Evolutionary conservation across 2,329 filamentous ascomycete species (phyloP).

Genomic region (Metarhizium anisopliae): DNA sequence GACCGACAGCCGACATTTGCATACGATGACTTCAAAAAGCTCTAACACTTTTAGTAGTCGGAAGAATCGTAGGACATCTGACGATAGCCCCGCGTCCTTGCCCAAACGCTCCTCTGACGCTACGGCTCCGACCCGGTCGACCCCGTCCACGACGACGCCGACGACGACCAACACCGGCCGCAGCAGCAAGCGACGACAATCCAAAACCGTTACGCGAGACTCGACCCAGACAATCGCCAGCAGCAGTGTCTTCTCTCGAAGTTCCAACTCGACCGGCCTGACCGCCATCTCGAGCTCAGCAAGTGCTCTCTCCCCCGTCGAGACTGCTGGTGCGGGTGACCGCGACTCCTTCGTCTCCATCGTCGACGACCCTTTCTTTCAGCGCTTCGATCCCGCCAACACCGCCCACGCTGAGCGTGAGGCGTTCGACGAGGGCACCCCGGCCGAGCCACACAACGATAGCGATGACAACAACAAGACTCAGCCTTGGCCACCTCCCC

Average conservation of each 20-base stretch:
- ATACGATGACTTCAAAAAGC: constrained; percentile 11
- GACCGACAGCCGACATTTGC: constrained; percentile 12
- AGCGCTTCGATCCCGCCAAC: constrained; percentile 30
- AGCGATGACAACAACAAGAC: constrained; percentile 29
- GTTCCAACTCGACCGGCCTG: constrained; percentile 6
- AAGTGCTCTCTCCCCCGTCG: constrained; percentile 14
- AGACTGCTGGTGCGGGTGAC: constrained; percentile 15
- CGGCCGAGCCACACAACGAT: constrained; percentile 17
- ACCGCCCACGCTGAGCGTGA: constrained; percentile 16
- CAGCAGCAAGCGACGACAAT: constrained; percentile 7
- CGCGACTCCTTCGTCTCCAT: constrained; percentile 44
- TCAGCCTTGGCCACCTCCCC: constrained; percentile 34
- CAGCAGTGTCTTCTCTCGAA: constrained; percentile 12
- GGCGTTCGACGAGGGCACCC: constrained; percentile 14
- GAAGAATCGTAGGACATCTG: constrained; percentile 15
- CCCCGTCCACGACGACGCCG: constrained; percentile 2
- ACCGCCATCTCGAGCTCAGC: constrained; percentile 5
- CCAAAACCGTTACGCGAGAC: constrained; percentile 13
- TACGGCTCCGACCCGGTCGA: not conserved
- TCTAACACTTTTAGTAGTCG: constrained; percentile 13
- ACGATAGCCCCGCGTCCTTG: constrained; percentile 5
- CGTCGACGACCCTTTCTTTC: constrained; percentile 47
- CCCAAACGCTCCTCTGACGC: constrained; percentile 6
- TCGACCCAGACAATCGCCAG: constrained; percentile 13
- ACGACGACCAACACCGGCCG: constrained; percentile 5